Percentiles rank a stretch among this genome's conserved stretches.
Conservation (phyloP, 805 yeast species). For the Teunomyces gatunensis region DNA sequence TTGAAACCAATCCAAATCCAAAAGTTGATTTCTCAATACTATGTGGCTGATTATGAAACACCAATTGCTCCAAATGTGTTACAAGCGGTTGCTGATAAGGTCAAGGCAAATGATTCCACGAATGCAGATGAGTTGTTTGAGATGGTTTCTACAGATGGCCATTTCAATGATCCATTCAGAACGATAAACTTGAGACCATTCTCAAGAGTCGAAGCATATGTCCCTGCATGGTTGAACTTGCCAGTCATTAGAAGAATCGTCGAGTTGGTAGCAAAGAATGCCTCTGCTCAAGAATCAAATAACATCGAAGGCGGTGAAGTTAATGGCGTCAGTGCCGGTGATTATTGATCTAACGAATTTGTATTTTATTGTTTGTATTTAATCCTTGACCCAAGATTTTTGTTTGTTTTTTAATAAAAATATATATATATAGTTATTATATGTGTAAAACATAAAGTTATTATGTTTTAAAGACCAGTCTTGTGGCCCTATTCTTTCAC, state of each 20-base stretch:
- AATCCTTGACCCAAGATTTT: not conserved
- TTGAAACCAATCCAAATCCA: conserved; percentile 95
- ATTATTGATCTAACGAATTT: conserved; percentile 2
- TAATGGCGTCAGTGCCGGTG: conserved; percentile 2
- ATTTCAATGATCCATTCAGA: conserved; percentile 82
- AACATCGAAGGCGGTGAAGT: conserved; percentile 11
- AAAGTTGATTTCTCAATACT: conserved; percentile 83
- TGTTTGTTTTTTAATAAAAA: conserved; percentile 1
- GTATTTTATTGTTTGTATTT: conserved; percentile 3
- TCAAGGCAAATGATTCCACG: conserved; percentile 56
- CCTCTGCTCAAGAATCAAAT: conserved; percentile 58
- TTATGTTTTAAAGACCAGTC: not conserved
- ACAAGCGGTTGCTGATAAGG: conserved; percentile 76
- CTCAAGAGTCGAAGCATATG: conserved; percentile 81
- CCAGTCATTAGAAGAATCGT: conserved; percentile 87
- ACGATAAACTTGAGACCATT: conserved; percentile 71
- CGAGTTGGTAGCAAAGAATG: conserved; percentile 82
- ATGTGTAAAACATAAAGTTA: too few relatives aligned
- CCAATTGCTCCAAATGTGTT: conserved; percentile 83
- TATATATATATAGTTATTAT: not conserved
- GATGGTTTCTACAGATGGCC: conserved; percentile 65
- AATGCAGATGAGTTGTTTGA: conserved; percentile 64
- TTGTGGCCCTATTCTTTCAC: not conserved
- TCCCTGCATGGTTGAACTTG: conserved; percentile 89
- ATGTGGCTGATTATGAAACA: conserved; percentile 90